Conservation (phyloP, 148 eudicot species). For the Polygonum maritimum region DNA sequence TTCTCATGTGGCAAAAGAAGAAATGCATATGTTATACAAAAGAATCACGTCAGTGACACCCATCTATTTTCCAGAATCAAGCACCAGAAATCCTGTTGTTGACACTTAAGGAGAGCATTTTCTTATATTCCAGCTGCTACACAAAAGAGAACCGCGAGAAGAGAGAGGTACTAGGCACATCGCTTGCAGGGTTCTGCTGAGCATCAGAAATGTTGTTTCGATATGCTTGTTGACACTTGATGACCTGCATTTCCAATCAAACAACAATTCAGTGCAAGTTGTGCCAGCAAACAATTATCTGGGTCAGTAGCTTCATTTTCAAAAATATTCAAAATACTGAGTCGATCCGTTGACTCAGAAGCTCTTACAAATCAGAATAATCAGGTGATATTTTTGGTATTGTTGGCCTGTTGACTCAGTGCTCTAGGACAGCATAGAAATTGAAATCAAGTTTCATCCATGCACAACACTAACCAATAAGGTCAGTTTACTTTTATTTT, state of each 20-base stretch:
- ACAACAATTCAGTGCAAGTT: not conserved
- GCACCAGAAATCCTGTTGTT: not conserved
- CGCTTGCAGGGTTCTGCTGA: slow-evolving; percentile 51
- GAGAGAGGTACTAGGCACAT: slow-evolving; percentile 57
- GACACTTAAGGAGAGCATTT: not conserved
- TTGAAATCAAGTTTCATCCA: not conserved
- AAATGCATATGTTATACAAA: slow-evolving; percentile 5
- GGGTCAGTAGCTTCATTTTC: not conserved
- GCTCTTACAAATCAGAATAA: too few relatives aligned
- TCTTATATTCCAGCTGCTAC: slow-evolving; percentile 13
- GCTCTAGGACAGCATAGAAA: not conserved
- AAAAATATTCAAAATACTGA: too few relatives aligned
- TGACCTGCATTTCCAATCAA: slow-evolving; percentile 35
- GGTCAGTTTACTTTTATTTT: not conserved
- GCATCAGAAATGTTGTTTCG: slow-evolving; percentile 37
- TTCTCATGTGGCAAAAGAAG: not conserved
- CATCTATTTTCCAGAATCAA: not conserved
- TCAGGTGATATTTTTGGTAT: too few relatives aligned
- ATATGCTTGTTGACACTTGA: slow-evolving; percentile 88
- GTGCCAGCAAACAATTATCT: not conserved
- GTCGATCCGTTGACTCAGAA: too few relatives aligned
- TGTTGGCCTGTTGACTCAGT: not conserved
- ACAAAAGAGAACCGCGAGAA: slow-evolving; percentile 80
- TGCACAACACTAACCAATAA: not conserved
- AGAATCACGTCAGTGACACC: not conserved